Evolutionary conservation across 1,284 basidiomycete species (phyloP), one percentile per base, ranked within the genome.

Genomic region (Phenoliferia sp.): DNA sequence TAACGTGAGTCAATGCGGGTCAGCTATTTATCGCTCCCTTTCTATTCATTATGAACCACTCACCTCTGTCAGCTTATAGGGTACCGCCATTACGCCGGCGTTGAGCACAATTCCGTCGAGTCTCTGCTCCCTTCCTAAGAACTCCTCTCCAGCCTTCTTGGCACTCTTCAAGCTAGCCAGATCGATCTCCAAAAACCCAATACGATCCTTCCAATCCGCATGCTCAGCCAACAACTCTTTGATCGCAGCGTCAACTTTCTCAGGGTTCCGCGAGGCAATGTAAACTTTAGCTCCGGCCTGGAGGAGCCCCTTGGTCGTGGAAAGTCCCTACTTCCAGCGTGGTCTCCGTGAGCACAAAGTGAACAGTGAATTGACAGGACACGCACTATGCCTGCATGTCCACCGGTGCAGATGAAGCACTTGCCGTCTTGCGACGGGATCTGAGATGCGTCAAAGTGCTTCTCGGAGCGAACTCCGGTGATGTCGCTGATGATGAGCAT

Each of bases 31-130:
- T 6, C 12, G n/a, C 12, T 29, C 19, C 26, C 10, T 16, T 22
- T 29, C n/a, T 19, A 22, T 32, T 17, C 3, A 28, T 1, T 17
- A 22, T n/a, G 52, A 5, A n/a, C 32, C 28, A 48, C 61, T 60
- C 34, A 70, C 69, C 58, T 68, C 59, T 0, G 69, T 70, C 3
- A 70, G 44, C 64, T 70, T 39, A 28, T 70, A 63, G 3, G 66
- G 66, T 10, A 57, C 5, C 0, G 66, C 69, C 66, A 68, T 68
- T 29, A 70, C 58, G 1, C 69, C 69, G 5, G 69, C 66, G 48
- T 70, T 70, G 9, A n/a, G 29, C 2, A 68, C 63, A 15, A 70
- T 9, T 1, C 69, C 69, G 32, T 70, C 66, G 15, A 70, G 36
- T 29, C 69, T 34, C 54, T 54, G 6, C 32, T 70, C 69, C 57